Percentiles rank a stretch among this genome's conserved stretches.
These are phyloP conservation scores for Alternaria ventricosa DNA, from an alignment of 2,329 filamentous ascomycete genomes.

Conservation along the genomic window DNA sequence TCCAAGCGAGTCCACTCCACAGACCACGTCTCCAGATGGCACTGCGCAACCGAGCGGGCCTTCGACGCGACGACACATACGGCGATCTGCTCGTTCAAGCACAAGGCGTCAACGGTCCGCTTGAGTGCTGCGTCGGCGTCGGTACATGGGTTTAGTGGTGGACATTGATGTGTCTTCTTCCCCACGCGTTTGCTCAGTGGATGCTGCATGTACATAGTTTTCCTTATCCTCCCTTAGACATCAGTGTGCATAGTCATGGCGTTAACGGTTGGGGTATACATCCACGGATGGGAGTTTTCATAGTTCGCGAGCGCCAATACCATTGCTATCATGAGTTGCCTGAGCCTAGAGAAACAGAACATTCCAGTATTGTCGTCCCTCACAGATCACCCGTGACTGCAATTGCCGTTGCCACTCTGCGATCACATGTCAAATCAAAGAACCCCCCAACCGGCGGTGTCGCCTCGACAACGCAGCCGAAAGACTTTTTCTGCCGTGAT, in stretches of 20 bases:
- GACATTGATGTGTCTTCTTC: neutral
- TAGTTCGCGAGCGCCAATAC: neutral
- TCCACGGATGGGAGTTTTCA: neutral
- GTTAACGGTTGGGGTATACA: neutral
- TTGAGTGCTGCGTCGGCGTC: conserved; percentile 6
- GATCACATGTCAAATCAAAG: neutral
- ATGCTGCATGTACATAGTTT: neutral
- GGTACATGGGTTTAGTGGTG: neutral
- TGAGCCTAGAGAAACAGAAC: neutral
- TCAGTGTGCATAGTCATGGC: neutral
- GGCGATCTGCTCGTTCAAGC: conserved; percentile 6
- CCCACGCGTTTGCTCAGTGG: conserved; percentile 4
- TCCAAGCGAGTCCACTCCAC: conserved; percentile 9
- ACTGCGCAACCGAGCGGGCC: conserved; percentile 2
- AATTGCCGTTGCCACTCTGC: neutral
- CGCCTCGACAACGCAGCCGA: neutral
- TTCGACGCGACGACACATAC: neutral
- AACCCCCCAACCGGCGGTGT: conserved; percentile 3
- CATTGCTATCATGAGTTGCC: neutral
- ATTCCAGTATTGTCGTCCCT: neutral
- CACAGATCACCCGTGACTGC: neutral
- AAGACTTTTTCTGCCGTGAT: conserved; percentile 6
- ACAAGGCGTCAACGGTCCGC: conserved; percentile 5
- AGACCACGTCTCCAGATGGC: neutral
- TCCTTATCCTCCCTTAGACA: neutral